A percentile compares a stretch with the other conserved stretches of the same genome.
These are phyloP conservation scores for Taiozyma sp. DNA, from an alignment of 1,139 yeast genomes.

Conservation along the genomic window DNA sequence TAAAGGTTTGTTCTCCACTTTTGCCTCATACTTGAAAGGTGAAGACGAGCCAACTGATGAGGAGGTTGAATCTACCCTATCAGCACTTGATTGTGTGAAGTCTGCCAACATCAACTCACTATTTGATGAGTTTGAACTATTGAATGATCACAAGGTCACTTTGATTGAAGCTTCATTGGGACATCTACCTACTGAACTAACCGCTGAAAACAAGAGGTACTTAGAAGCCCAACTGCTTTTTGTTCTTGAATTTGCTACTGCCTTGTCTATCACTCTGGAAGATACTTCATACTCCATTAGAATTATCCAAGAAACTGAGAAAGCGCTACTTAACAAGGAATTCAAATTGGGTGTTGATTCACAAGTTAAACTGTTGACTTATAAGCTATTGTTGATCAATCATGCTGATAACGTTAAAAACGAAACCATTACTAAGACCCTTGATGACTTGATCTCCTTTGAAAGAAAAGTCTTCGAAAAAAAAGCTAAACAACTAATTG, in stretches of 20 bases:
- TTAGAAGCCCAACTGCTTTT: constrained; percentile 55
- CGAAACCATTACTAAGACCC: neutral
- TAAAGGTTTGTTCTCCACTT: constrained; percentile 80
- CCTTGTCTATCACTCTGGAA: constrained; percentile 42
- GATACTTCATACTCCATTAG: constrained; percentile 24
- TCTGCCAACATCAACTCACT: constrained; percentile 17
- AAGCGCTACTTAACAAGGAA: constrained; percentile 2
- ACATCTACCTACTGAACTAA: constrained; percentile 24
- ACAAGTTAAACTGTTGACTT: constrained; percentile 18
- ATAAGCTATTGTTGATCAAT: constrained; percentile 14
- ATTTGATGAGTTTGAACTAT: constrained; percentile 9
- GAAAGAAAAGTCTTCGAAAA: constrained; percentile 24
- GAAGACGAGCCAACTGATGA: constrained; percentile 94
- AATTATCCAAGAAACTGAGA: constrained; percentile 8
- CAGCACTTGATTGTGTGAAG: constrained; percentile 77
- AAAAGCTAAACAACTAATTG: constrained; percentile 46
- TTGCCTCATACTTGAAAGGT: constrained; percentile 89
- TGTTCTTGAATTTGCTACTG: constrained; percentile 49
- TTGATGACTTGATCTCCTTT: constrained; percentile 16
- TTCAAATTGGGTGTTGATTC: constrained; percentile 8
- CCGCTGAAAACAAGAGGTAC: constrained; percentile 34
- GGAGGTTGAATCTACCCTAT: constrained; percentile 81
- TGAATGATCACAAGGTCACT: constrained; percentile 3
- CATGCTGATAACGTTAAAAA: neutral
- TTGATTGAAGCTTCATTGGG: constrained; percentile 26